Base-by-base conservation (phyloP, 83 land plant genomes). In the Picea abies region DNA sequence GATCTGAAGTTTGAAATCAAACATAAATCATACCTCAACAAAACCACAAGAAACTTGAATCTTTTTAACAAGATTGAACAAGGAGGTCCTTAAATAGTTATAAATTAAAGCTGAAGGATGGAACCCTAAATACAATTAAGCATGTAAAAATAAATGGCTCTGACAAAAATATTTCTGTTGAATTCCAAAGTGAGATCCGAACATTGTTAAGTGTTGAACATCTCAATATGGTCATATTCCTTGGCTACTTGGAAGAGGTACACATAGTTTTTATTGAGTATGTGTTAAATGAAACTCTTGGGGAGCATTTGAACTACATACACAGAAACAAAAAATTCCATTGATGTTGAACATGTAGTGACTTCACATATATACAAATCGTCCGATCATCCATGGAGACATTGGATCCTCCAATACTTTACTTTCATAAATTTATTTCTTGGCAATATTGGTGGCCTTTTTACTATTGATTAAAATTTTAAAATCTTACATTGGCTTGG, bases 261-360 rank as follows among this genome's bases (percentile, higher is more conserved):
- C 87, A 87, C 81, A 87, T 94, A 47, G 70, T 92, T 64, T 87
- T 94, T 58, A 87, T 90, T 4, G 98, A 95, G 85, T 92, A 92
- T 84, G 96, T 95, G 12, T 88, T 97, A 3, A 95, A 94, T 85
- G 98, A 96, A 81, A 95, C 91, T 35, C 92, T 95, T 47, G 82
- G 96, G 68, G 96, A 95, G 79, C 96, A 95, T 85, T 86, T 95
- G 52, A 97, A 95, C 70, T 64, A 95, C 91, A 85, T 80, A 86
- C 87, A 61, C 76, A 94, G 29, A 26, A 58, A 63, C 92, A 15
- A 95, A 92, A 61, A 88, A 92, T 82, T 93, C 96, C 23, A 92
- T 88, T 56, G 98, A 95, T 85, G 95, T 95, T 44, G 98, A 96
- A 5, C 94, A 94, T 88, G 98, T 95, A 39, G 69, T 95, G 20